Conservation (phyloP, 2,329 filamentous ascomycete genomes). For the Colletotrichum chlorophyti region DNA sequence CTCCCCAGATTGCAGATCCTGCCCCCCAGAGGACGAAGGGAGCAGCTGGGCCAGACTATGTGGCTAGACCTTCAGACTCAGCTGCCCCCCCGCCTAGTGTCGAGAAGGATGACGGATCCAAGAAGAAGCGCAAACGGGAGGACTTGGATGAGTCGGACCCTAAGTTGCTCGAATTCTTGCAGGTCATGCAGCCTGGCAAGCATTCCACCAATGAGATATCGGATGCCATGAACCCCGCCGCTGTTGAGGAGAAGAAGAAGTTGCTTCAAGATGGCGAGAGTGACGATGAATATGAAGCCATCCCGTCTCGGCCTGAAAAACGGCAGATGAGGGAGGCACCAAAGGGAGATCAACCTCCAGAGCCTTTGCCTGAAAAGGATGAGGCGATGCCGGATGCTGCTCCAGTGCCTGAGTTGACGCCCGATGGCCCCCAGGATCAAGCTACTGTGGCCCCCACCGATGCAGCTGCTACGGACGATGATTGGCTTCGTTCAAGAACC, state of each 20-base stretch:
- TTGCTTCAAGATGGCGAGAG: slow-evolving; percentile 60
- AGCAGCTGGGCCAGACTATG: not conserved
- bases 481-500: slow-evolving; percentile 91
- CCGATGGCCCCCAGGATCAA: slow-evolving; percentile 20
- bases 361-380: slow-evolving; percentile 25
- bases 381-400: slow-evolving; percentile 17
- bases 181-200: slow-evolving; percentile 74
- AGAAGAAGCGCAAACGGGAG: slow-evolving; percentile 74
- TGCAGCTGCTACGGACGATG: slow-evolving; percentile 71
- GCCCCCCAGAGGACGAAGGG: slow-evolving; percentile 38
- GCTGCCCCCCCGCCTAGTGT: slow-evolving; percentile 31
- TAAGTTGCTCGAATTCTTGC: slow-evolving; percentile 85
- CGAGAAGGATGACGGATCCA: slow-evolving; percentile 26
- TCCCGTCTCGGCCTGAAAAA: slow-evolving; percentile 60
- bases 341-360: slow-evolving; percentile 16
- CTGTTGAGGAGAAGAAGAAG: slow-evolving; percentile 38
- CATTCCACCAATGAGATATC: slow-evolving; percentile 36
- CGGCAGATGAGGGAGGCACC: slow-evolving; percentile 38
- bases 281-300: slow-evolving; percentile 77
- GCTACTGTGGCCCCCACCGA: not conserved
- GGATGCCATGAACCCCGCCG: slow-evolving; percentile 22
- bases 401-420: not conserved
- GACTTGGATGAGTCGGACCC: slow-evolving; percentile 69
- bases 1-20: slow-evolving; percentile 48
- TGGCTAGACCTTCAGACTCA: slow-evolving; percentile 19